These are phyloP conservation scores for Mollisia scopiformis DNA, from an alignment of 2,329 filamentous ascomycete genomes.

Conservation along the genomic window DNA sequence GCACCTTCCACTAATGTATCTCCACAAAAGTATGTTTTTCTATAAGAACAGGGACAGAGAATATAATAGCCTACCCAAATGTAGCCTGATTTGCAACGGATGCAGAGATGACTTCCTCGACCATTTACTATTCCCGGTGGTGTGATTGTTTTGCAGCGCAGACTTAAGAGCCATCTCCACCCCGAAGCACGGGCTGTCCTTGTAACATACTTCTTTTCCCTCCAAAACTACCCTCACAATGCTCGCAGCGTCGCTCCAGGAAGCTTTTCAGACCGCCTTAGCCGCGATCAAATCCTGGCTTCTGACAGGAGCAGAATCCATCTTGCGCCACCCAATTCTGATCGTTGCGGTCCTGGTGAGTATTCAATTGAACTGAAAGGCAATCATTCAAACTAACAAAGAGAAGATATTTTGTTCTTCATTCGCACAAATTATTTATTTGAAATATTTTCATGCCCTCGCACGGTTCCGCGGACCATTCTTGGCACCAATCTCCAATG, in stretches of 20 bases:
- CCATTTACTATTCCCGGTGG: background rate
- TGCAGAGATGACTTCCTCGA: background rate
- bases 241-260: constrained; percentile 2
- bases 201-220: background rate
- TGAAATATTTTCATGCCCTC: constrained; percentile 32
- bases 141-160: background rate
- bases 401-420: background rate
- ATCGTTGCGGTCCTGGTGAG: background rate
- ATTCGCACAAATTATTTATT: constrained; percentile 8
- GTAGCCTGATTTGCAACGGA: background rate
- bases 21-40: background rate
- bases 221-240: constrained; percentile 1
- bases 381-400: background rate
- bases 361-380: background rate
- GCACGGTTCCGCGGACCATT: constrained; percentile 37
- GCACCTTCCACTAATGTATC: background rate
- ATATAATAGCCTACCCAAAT: background rate
- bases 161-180: background rate
- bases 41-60: background rate
- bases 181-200: background rate
- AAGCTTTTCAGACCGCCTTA: background rate
- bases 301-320: background rate
- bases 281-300: background rate
- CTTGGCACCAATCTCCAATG: constrained; percentile 13
- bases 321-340: background rate